Conservation (phyloP, 2,329 filamentous ascomycete species). For the Colletotrichum cereale region DNA sequence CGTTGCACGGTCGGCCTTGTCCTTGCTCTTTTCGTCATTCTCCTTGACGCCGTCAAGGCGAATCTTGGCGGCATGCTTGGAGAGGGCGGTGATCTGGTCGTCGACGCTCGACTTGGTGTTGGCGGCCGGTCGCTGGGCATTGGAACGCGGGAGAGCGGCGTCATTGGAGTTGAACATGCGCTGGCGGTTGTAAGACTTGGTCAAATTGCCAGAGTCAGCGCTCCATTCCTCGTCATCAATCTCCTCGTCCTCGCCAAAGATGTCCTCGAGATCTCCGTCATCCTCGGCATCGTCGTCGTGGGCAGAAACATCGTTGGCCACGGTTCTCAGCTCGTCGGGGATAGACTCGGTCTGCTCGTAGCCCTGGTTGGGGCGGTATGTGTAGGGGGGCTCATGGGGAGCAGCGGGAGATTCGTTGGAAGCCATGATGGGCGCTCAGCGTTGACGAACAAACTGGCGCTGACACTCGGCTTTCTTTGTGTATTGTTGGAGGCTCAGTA, state of each 20-base stretch:
- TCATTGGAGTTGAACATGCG: conserved; percentile 70
- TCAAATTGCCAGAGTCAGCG: conserved; percentile 75
- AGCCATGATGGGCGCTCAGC: conserved; percentile 20
- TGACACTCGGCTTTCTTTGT: not conserved
- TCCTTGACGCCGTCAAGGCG: conserved; percentile 75
- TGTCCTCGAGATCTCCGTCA: conserved; percentile 56
- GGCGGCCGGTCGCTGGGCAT: conserved; percentile 81
- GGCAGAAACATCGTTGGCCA: conserved; percentile 18
- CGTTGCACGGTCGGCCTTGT: conserved; percentile 93
- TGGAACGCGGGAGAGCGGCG: conserved; percentile 75
- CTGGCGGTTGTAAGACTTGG: conserved; percentile 91
- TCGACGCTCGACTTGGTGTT: conserved; percentile 86
- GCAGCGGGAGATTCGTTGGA: conserved; percentile 51
- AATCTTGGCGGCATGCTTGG: conserved; percentile 88
- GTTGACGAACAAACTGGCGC: not conserved
- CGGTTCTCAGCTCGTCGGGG: conserved; percentile 31
- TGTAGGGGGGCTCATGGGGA: conserved; percentile 60
- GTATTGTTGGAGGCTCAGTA: not conserved
- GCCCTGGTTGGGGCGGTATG: conserved; percentile 58
- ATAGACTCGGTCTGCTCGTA: conserved; percentile 53
- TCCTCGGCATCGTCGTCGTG: conserved; percentile 47
- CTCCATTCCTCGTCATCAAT: conserved; percentile 69
- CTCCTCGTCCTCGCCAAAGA: conserved; percentile 70
- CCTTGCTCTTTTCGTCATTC: conserved; percentile 72
- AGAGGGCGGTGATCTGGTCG: conserved; percentile 87